Conservation (phyloP, 2,329 filamentous ascomycete species). For the Fusarium incarnatum region DNA sequence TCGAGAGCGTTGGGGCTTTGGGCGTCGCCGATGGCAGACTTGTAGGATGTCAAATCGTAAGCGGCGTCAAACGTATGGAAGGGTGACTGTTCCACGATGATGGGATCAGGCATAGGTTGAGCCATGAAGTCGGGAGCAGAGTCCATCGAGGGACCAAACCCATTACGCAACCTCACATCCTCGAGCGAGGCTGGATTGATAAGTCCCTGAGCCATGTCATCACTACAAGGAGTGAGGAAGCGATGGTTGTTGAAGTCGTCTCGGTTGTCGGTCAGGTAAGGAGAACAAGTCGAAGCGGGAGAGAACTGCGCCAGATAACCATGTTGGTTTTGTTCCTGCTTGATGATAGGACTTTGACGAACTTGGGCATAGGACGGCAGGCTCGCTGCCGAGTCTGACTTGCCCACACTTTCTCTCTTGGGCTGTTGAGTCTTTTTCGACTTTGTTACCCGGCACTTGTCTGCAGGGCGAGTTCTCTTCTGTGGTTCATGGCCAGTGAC, state of each 20-base stretch:
- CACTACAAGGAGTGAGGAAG: constrained; percentile 67
- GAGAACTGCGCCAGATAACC: constrained; percentile 52
- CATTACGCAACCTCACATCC: constrained; percentile 44
- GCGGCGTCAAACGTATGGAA: constrained; percentile 57
- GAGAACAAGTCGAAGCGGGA: constrained; percentile 53
- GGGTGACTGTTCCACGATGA: constrained; percentile 49
- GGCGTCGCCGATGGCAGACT: constrained; percentile 45
- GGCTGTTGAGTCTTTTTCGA: constrained; percentile 51
- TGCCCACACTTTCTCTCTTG: constrained; percentile 54
- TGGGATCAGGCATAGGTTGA: constrained; percentile 46
- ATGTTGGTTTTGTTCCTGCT: constrained; percentile 53
- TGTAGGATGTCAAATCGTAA: constrained; percentile 55
- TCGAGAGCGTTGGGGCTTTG: constrained; percentile 46
- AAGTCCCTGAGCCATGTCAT: constrained; percentile 56
- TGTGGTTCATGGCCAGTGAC: constrained; percentile 62
- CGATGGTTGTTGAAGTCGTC: constrained; percentile 54
- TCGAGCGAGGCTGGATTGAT: constrained; percentile 48
- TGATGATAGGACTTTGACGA: constrained; percentile 47
- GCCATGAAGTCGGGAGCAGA: constrained; percentile 46
- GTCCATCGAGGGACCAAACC: constrained; percentile 46
- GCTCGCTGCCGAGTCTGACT: constrained; percentile 53
- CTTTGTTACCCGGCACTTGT: constrained; percentile 62
- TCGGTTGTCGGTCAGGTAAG: constrained; percentile 51
- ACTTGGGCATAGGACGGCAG: constrained; percentile 49
- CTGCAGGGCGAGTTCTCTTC: constrained; percentile 57